Base-by-base conservation (phyloP, 371 early-diverging fungal species). In the Mucor lusitanicus region DNA sequence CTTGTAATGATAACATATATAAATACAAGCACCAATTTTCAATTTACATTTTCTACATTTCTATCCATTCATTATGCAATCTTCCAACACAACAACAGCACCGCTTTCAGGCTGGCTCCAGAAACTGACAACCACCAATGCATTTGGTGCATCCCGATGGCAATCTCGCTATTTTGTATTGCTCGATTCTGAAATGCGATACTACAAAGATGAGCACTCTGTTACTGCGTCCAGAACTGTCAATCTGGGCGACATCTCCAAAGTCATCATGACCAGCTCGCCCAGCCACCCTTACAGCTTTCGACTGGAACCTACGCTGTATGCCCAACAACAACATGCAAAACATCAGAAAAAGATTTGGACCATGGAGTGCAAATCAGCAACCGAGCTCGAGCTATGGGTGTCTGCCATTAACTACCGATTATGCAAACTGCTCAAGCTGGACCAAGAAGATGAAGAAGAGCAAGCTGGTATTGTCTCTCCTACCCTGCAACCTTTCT, bases 121-220 rank as follows among this genome's bases (percentile, higher is more conserved):
- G 25, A 74, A 76, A 55, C 55, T 73, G 37, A 67, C 68, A 23
- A 67, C 64, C 8, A 40, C 55, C 13, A 72, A 64, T 58, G 33
- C 72, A 11, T 67, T 76, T 62, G 69, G 72, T 40, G 39, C 67
- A n/a, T 67, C 66, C 8, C 61, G 73, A 23, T 81, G 81, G 81
- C 75, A 75, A 46, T 64, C 70, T 40, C 70, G 81, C 1, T 81
- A 70, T 50, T 76, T 81, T 39, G 76, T 81, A 9, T 54, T 81
- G 19, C 60, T 79, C 15, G 79, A 73, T 65, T 70, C 75, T 27
- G 79, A 81, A 61, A 27, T 81, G 21, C 68, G 81, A 17, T 81
- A 76, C 50, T 81, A 81, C 30, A 74, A 71, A 55, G 67, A 69
- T 27, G 81, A 81, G 61, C 75, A 78, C 57, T 37, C 73, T n/a